phyloP scores from a whole-genome alignment of 2,329 filamentous ascomycete genomes.

The Pseudogymnoascus sp. region DNA sequence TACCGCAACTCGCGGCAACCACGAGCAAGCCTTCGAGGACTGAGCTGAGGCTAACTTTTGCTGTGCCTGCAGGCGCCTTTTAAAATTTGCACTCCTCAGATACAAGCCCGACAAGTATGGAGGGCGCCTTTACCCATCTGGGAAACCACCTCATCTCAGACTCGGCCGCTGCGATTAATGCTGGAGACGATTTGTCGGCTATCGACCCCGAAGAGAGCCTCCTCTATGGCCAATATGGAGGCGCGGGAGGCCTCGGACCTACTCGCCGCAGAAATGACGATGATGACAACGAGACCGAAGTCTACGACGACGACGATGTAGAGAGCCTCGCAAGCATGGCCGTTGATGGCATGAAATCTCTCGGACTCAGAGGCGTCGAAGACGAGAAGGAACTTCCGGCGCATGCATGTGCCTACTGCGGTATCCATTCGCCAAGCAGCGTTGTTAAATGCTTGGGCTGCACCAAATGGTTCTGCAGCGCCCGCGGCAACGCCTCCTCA shows the following conservation, averaged over 20 bases:
- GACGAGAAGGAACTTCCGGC: conserved; percentile 86
- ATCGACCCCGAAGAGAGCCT: conserved; percentile 73
- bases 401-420: conserved; percentile 98
- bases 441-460: conserved; percentile 95
- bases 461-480: conserved; percentile 98
- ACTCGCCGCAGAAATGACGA: conserved; percentile 57
- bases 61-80: conserved; percentile 11
- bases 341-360: conserved; percentile 62
- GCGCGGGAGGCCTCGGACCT: conserved; percentile 41
- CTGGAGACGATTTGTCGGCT: conserved; percentile 63
- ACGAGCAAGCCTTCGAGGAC: background rate
- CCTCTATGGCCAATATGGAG: conserved; percentile 61
- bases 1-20: background rate
- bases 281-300: conserved; percentile 81
- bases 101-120: conserved; percentile 44
- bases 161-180: conserved; percentile 79
- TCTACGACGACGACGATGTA: conserved; percentile 69
- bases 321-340: conserved; percentile 71
- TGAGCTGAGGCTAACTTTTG: conserved; percentile 11
- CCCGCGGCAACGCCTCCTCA: conserved; percentile 89
- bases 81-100: conserved; percentile 7
- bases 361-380: conserved; percentile 52
- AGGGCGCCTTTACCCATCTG: conserved; percentile 80
- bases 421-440: conserved; percentile 89
- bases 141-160: conserved; percentile 81